Conservation (phyloP, 306 rosid genomes). For the Fragaria nilgerrensis region DNA sequence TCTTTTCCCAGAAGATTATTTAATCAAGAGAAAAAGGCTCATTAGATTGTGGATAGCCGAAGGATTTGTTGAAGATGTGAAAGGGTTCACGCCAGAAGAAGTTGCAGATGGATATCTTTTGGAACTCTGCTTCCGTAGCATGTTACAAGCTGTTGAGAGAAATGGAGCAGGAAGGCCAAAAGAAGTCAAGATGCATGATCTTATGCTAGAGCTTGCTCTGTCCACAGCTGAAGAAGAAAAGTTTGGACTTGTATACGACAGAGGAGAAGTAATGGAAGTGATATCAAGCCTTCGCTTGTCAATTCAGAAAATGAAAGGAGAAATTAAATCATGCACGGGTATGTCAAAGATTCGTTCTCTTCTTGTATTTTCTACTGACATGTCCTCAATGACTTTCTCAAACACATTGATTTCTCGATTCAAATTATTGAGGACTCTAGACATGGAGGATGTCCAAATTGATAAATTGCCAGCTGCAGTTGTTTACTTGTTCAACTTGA, state of each 20-base stretch:
- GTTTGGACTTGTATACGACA: too few relatives aligned
- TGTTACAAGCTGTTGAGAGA: too few relatives aligned
- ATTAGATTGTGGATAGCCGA: too few relatives aligned
- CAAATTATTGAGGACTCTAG: background rate
- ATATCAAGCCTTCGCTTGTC: background rate
- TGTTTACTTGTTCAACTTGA: background rate
- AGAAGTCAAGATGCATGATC: background rate
- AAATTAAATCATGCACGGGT: background rate
- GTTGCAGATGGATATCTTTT: too few relatives aligned
- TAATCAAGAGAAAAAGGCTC: too few relatives aligned
- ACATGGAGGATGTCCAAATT: background rate
- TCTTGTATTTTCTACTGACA: background rate
- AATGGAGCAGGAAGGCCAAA: too few relatives aligned
- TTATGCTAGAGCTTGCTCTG: background rate
- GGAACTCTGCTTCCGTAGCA: too few relatives aligned
- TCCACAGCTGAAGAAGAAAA: background rate
- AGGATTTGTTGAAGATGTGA: too few relatives aligned
- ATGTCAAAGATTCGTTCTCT: too few relatives aligned
- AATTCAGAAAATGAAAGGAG: background rate
- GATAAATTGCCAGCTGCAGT: background rate
- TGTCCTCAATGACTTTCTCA: background rate
- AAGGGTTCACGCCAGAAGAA: too few relatives aligned
- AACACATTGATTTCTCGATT: background rate
- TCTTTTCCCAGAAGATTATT: too few relatives aligned
- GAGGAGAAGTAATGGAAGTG: background rate